Evolutionary conservation across 768 basidiomycete species (phyloP).

Genomic region (Pisolithus albus): DNA sequence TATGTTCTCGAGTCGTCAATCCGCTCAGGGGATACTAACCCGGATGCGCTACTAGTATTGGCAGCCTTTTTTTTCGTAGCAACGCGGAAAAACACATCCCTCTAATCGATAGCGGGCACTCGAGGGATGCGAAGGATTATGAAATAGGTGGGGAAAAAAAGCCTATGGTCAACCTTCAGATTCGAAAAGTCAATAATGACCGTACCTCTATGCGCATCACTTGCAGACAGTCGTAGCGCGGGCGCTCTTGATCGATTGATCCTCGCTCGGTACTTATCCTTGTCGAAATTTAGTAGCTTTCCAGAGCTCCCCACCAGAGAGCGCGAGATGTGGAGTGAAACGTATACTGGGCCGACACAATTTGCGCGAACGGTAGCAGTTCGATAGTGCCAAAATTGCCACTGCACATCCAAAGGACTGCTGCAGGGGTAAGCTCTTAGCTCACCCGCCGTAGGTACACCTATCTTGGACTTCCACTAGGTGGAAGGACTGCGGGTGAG

Average conservation of each 20-base stretch:
- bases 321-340: slow-evolving; percentile 78
- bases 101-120: too few relatives aligned
- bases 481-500: slow-evolving; percentile 47
- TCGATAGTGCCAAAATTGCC: slow-evolving; percentile 73
- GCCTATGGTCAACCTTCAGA: too few relatives aligned
- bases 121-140: too few relatives aligned
- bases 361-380: neutral
- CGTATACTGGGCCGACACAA: slow-evolving; percentile 57
- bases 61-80: too few relatives aligned
- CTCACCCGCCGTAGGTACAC: slow-evolving; percentile 91
- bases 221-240: slow-evolving; percentile 35
- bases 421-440: neutral
- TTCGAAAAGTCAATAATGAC: slow-evolving; percentile 14
- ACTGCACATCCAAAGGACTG: slow-evolving; percentile 75
- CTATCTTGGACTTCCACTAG: too few relatives aligned
- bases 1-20: too few relatives aligned
- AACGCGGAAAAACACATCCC: too few relatives aligned
- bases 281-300: slow-evolving; percentile 45
- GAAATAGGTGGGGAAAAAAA: too few relatives aligned
- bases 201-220: slow-evolving; percentile 37
- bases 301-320: slow-evolving; percentile 13
- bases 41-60: too few relatives aligned
- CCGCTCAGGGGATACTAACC: too few relatives aligned
- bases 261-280: too few relatives aligned
- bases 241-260: too few relatives aligned